phyloP scores from a whole-genome alignment of 345 rosid species.

The Zanthoxylum bungeanum region DNA sequence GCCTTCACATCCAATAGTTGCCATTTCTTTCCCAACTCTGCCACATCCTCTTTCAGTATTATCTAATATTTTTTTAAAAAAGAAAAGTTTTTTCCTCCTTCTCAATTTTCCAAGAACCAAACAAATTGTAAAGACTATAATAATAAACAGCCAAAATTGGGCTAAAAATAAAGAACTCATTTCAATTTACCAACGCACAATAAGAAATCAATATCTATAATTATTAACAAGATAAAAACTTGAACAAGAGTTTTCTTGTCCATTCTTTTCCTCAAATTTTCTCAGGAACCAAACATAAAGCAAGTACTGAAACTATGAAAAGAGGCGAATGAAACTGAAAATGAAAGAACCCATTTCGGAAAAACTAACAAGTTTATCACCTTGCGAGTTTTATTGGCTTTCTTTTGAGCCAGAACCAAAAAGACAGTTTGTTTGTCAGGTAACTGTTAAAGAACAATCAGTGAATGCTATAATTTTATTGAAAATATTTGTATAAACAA shows the following conservation, averaged over 20 bases:
- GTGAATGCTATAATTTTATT: no score
- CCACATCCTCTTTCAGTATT: conserved; percentile 83
- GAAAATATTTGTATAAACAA: no score
- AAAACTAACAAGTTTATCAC: conserved; percentile 26
- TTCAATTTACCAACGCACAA: not conserved
- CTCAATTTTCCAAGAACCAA: not conserved
- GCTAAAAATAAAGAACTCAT: not conserved
- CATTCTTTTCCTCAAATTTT: not conserved
- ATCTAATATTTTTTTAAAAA: conserved; percentile 36
- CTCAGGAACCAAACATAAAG: not conserved
- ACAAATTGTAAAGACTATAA: not conserved
- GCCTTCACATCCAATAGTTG: conserved; percentile 77
- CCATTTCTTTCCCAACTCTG: conserved; percentile 70
- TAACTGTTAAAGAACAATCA: no score
- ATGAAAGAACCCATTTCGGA: conserved; percentile 7
- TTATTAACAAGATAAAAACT: not conserved
- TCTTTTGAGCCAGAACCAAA: conserved; percentile 62
- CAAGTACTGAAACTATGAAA: not conserved
- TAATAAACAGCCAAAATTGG: not conserved
- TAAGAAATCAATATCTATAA: not conserved
- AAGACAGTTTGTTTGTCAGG: conserved; percentile 33
- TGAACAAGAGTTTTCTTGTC: not conserved
- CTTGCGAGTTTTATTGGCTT: conserved; percentile 73
- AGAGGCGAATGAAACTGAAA: not conserved
- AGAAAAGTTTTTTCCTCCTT: not conserved